Evolutionary conservation across 371 early-diverging fungal genomes (phyloP).

Genomic region (Quaeritorhiza haematococci): DNA sequence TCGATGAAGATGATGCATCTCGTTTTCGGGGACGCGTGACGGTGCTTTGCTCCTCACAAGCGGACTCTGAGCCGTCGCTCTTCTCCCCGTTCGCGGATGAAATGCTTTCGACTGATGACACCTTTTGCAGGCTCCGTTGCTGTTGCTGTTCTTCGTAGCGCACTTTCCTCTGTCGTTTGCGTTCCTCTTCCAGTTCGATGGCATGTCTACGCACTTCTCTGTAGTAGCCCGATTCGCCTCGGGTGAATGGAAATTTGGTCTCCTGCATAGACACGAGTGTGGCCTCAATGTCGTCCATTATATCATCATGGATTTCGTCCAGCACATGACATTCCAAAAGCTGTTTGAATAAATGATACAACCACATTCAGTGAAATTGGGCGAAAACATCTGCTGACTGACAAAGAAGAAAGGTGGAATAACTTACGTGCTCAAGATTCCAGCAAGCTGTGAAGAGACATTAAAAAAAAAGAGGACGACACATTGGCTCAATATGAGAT

Average conservation of each 20-base stretch:
- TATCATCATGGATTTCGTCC: constrained; percentile 23
- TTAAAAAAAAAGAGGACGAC: neutral
- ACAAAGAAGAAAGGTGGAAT: no score
- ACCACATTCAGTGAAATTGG: no score
- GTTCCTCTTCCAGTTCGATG: neutral
- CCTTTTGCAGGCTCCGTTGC: constrained; percentile 1
- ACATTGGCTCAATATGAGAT: neutral
- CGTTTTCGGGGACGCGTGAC: neutral
- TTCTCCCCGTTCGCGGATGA: neutral
- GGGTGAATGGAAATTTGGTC: constrained; percentile 26
- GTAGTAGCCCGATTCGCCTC: constrained; percentile 26
- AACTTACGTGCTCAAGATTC: constrained; percentile 64
- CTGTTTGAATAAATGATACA: no score
- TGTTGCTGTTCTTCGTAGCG: constrained; percentile 7
- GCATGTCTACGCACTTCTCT: constrained; percentile 8
- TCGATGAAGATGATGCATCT: neutral
- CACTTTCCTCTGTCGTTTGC: neutral
- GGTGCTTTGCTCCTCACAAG: neutral
- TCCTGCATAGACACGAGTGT: constrained; percentile 31
- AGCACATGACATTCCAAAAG: constrained; percentile 48
- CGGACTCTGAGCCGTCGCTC: neutral
- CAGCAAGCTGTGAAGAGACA: constrained; percentile 31
- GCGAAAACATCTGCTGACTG: no score
- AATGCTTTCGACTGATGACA: neutral
- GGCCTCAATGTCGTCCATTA: constrained; percentile 30